Evolutionary conservation across 1,139 yeast genomes (phyloP), one percentile per base, ranked within the genome.

Genomic region (Blastobotrys apis): DNA sequence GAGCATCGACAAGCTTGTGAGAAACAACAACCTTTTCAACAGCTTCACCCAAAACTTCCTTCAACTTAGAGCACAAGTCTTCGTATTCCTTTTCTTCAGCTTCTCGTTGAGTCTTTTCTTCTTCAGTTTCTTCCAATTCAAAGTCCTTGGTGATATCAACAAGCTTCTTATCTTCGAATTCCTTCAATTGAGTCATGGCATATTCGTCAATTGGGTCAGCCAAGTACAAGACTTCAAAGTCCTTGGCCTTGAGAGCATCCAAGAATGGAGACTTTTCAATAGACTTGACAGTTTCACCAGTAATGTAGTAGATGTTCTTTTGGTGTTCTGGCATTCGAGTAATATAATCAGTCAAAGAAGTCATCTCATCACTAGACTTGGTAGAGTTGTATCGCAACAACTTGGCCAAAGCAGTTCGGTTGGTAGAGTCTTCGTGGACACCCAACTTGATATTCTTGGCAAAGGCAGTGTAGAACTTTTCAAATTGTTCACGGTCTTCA

Each of bases 251-350:
- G 74, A 92, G 83, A 58, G 95, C 97, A 66, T 94, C 98, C 73
- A 94, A 81, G 86, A 94, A 94, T 72, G 99, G 99, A 60, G 98
- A 92, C 74, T 88, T 86, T 77, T 92, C 97, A 66, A 94, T 96
- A 60, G 96, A 90, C 82, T 92, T 90, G 68, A 87, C 72, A 49
- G 95, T 81, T 78, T 94, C 98, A 82, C 98, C 99, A 68, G 98
- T 92, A 71, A 92, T 92, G 82, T 80, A 92, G 82, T 92, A 92
- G 66, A 92, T 87, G 80, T 94, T 92, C 94, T 94, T 90, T 79
- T 92, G 99, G 78, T 87, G 97, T 75, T 87, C 97, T 71, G 94
- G 96, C 99, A 92, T 92, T 77, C 98, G 87, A 60, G 97, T 92
- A 56, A 94, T 95, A 75, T 92, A 92, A 75, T 92, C 99, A 62